Percentiles rank a stretch among this genome's conserved stretches.
Conservation (phyloP, 257 asterid species). For the Forsythia viridissima region DNA sequence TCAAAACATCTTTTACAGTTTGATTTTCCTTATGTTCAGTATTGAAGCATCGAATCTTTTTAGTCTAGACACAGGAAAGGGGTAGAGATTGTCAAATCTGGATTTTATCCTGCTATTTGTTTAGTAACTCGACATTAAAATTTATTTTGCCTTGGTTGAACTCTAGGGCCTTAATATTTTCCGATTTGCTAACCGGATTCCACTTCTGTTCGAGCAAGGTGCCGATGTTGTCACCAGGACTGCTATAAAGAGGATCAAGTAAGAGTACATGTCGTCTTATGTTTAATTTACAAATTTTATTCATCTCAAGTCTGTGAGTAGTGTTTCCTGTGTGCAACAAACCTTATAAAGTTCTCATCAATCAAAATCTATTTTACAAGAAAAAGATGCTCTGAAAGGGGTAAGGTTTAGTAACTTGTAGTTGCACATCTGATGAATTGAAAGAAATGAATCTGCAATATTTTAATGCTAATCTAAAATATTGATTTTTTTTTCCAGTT, state of each 20-base stretch:
- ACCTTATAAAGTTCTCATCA: no score
- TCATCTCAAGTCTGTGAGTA: background rate
- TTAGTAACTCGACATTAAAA: slow-evolving; percentile 19
- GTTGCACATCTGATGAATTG: slow-evolving; percentile 15
- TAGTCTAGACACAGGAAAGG: background rate
- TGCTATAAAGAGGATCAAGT: slow-evolving; percentile 87
- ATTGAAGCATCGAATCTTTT: slow-evolving; percentile 5
- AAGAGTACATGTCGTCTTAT: slow-evolving; percentile 24
- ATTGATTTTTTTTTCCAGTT: slow-evolving; percentile 47
- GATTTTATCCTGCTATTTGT: slow-evolving; percentile 12
- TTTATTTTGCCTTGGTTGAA: slow-evolving; percentile 24
- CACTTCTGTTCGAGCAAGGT: slow-evolving; percentile 94
- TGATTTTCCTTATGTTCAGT: background rate
- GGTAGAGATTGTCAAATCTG: background rate
- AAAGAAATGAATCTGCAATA: slow-evolving; percentile 8
- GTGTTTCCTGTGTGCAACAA: no score
- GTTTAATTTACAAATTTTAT: background rate
- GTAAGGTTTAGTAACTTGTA: slow-evolving; percentile 13
- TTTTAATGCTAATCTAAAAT: slow-evolving; percentile 10
- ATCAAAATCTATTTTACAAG: no score
- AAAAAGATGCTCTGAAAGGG: no score
- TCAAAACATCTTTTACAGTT: slow-evolving; percentile 1
- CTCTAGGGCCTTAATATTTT: slow-evolving; percentile 81
- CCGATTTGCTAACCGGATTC: slow-evolving; percentile 94
- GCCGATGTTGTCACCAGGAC: slow-evolving; percentile 96